Evolutionary conservation across 768 basidiomycete species (phyloP).

Genomic region (Kwoniella sp.): DNA sequence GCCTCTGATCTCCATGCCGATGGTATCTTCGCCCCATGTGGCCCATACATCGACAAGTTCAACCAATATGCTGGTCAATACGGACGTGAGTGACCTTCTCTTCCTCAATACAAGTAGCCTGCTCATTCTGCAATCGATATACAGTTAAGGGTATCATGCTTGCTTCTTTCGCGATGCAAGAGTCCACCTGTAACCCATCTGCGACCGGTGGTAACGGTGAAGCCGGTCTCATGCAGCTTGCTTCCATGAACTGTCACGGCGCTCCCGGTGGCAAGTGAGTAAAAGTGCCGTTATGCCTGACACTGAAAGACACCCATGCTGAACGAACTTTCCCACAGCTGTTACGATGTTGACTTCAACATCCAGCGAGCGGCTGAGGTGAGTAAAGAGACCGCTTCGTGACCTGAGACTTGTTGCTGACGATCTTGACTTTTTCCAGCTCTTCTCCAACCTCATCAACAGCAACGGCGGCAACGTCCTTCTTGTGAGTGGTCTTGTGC

Average conservation of each 20-base stretch:
- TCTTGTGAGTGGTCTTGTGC: constrained; percentile 27
- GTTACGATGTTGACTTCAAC: constrained; percentile 62
- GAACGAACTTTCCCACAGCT: constrained; percentile 28
- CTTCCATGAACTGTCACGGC: constrained; percentile 70
- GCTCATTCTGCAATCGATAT: constrained; percentile 57
- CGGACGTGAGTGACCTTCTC: constrained; percentile 32
- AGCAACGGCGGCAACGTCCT: constrained; percentile 46
- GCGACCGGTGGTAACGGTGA: constrained; percentile 76
- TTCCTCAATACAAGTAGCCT: not conserved
- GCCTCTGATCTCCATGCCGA: constrained; percentile 32
- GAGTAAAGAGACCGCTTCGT: not conserved
- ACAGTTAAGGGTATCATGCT: constrained; percentile 62
- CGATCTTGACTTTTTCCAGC: not conserved
- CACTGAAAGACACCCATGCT: not conserved
- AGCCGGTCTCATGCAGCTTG: constrained; percentile 85
- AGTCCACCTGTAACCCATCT: constrained; percentile 70
- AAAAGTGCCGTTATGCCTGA: not conserved
- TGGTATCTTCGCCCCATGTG: constrained; percentile 50
- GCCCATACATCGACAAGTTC: constrained; percentile 49
- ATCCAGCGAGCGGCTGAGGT: constrained; percentile 64
- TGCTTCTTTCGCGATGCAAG: constrained; percentile 87
- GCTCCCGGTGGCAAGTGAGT: constrained; percentile 27
- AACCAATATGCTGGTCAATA: constrained; percentile 43
- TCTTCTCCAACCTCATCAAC: constrained; percentile 42
- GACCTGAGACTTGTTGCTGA: not conserved